Evolutionary conservation across 306 rosid species (phyloP).

Genomic region (Nissolia schottii): DNA sequence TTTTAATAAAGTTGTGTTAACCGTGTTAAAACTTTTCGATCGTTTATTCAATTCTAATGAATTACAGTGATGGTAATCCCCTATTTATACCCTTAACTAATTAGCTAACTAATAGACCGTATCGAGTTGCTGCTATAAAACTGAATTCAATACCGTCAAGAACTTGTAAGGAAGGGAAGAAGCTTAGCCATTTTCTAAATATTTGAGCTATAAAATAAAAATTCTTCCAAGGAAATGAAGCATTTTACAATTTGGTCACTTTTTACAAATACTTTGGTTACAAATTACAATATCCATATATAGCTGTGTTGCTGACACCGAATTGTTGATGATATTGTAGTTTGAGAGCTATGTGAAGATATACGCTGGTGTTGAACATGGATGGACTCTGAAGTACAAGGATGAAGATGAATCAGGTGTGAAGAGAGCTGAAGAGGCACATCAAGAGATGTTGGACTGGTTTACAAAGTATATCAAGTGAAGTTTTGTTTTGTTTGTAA

Average conservation of each 20-base stretch:
- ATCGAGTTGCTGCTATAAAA: neutral
- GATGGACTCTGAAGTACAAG: slow-evolving; percentile 49
- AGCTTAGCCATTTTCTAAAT: neutral
- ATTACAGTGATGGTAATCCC: no score
- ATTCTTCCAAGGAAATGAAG: neutral
- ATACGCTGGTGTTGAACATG: slow-evolving; percentile 48
- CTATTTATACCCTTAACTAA: no score
- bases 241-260: neutral
- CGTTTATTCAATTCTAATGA: no score
- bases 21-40: no score
- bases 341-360: slow-evolving; percentile 42
- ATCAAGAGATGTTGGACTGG: slow-evolving; percentile 44
- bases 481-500: neutral
- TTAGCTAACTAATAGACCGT: no score
- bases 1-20: neutral
- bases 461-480: slow-evolving; percentile 32
- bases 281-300: neutral
- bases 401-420: slow-evolving; percentile 37
- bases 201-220: neutral
- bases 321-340: slow-evolving; percentile 12
- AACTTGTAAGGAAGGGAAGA: no score
- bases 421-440: slow-evolving; percentile 50
- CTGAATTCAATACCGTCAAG: neutral
- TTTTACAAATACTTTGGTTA: neutral
- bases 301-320: neutral